Base-by-base conservation (phyloP, 2,329 filamentous ascomycete genomes). In the Pseudocercospora eumusae region DNA sequence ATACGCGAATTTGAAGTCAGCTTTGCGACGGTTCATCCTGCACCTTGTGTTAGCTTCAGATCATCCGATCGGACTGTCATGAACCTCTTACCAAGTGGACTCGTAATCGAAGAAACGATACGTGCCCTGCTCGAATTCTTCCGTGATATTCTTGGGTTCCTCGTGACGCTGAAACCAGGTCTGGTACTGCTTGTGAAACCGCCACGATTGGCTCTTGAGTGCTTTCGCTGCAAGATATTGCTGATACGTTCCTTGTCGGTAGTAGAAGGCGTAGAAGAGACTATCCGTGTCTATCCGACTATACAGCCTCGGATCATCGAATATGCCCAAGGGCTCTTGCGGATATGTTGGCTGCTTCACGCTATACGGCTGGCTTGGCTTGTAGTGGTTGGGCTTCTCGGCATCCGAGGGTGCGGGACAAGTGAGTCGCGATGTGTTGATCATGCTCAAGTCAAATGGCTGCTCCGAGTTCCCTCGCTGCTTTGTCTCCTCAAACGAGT, bases 51-150 rank as follows among this genome's bases (percentile, higher is more conserved):
- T 21, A 66, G 65, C 61, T 60, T 64, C 40, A 62, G 52, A 15
- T 55, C 28, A 36, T 57, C 53, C 65, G 45, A 21, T 28, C 50
- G 63, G 47, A 57, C 36, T 11, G 25, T 11, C 42, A 40, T n/a
- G 25, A 56, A 45, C 27, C 40, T 82, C 90, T 79, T 80, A 97
- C 95, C 95, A 99, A 74, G 95, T 99, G 78, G 91, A 96, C 80
- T 99, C 95, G 75, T 99, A 99, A 79, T 99, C 95, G 77, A 99
- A 99, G 82, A 99, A 99, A 56, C 95, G 88, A 81, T 99, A 99
- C 23, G 95, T 99, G 66, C 95, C 95, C 79, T 99, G 95, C 80
- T 99, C 95, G 74, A 92, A 98, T 79, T 99, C 95, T 77, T 99
- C 95, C 0, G 95, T 98, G 73, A 99, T 99, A 70, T 88, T 93